A percentile compares a stretch with the other conserved stretches of the same genome.
Evolutionary conservation across 768 basidiomycete genomes (phyloP).

Genomic region (Mycena capillaripes): DNA sequence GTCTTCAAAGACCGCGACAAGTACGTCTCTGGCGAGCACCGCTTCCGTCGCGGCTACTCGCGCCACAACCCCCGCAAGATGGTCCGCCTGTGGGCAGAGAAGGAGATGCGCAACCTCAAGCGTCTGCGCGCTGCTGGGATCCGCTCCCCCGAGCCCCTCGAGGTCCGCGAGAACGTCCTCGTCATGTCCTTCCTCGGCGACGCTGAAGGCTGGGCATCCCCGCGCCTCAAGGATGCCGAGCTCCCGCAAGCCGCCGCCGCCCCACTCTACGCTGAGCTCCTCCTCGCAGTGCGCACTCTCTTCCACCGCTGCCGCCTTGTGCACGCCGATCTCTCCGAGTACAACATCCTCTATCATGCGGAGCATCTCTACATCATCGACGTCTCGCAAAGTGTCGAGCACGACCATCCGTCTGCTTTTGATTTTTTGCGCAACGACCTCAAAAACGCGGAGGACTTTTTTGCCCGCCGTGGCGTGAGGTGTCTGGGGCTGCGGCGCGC

Average conservation of each 20-base stretch:
- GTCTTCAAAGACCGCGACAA: constrained; percentile 98
- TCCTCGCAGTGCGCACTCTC: constrained; percentile 85
- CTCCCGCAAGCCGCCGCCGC: constrained; percentile 63
- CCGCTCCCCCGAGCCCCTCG: constrained; percentile 88
- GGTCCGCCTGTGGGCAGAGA: constrained; percentile 99
- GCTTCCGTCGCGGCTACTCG: constrained; percentile 93
- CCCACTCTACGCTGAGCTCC: constrained; percentile 81
- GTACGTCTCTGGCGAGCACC: constrained; percentile 95
- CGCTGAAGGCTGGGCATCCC: constrained; percentile 89
- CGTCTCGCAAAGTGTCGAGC: constrained; percentile 98
- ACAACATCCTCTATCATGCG: constrained; percentile 93
- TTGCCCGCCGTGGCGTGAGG: constrained; percentile 78
- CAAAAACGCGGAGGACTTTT: constrained; percentile 94
- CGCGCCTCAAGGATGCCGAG: constrained; percentile 91
- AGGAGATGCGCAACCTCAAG: constrained; percentile 97
- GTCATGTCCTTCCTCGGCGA: constrained; percentile 95
- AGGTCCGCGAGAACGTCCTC: constrained; percentile 96
- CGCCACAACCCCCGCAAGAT: constrained; percentile 97
- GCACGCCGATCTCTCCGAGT: constrained; percentile 98
- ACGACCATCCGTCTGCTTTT: constrained; percentile 96
- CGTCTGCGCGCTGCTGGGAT: constrained; percentile 88
- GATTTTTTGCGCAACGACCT: constrained; percentile 96
- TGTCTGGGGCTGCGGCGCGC: constrained; percentile 85
- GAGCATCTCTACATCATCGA: constrained; percentile 94
- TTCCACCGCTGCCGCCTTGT: constrained; percentile 94